Base-by-base conservation (phyloP, 306 rosid species). In the Rosa rugosa region DNA sequence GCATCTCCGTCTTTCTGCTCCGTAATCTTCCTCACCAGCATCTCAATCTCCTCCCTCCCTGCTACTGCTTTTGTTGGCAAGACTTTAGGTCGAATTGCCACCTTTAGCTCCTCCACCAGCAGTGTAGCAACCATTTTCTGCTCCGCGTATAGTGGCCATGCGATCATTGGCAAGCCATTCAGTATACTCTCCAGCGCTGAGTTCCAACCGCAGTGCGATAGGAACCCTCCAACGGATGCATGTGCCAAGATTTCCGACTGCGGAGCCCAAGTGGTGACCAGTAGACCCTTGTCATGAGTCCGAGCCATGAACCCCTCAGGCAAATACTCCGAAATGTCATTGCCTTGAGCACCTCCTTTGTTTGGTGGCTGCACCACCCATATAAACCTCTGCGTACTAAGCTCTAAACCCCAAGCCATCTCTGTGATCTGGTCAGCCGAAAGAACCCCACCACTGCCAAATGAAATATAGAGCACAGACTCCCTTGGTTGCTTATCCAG, bases 371-470 rank as follows among this genome's bases (percentile, higher is more conserved):
- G 89, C 45, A 88, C 83, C 81, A 87, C 93, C 97, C 97, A 90
- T 51, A 90, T 20, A 65, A 90, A 92, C 53, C 90, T 80, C 45
- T 72, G 85, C 20, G 25, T 72, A 12, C 90, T 90, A n/a, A 86
- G 3, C 64, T 92, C 93, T 82, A 92, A 81, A 4, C 94, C 94
- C 78, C 69, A 87, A 0, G 93, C 94, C 47, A 88, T 6, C 72
- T 92, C 93, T 0, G 8, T 83, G 74, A 76, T 81, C 20, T 92
- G 94, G 69, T 92, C 85, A 27, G 1, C 40, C 18, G 89, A 81
- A 17, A 92, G 0, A 13, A 81, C 79, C 31, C 97, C 97, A 0
- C 94, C 97, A 14, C 91, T 92, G 0, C 97, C 94, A 45, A 92
- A 84, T 0, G 93, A 87, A 5, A 92, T 86, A 16, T 84, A 90